These are phyloP conservation scores for Kentomonas sorsogonicus DNA, from an alignment of 208 protist species.

Conservation along the genomic window DNA sequence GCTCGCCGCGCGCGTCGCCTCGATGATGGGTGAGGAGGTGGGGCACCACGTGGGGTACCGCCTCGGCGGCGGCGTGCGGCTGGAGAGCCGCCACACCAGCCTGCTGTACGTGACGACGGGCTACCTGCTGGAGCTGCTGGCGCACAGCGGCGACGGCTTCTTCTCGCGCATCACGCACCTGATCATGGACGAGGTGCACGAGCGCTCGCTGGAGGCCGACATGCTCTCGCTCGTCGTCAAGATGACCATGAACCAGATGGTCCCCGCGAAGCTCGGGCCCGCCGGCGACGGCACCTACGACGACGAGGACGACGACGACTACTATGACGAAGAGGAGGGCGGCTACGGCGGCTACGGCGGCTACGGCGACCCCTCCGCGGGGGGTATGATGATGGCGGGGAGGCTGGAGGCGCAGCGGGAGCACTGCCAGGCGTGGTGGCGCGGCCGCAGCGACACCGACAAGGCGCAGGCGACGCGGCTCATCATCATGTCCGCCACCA, in stretches of 20 bases:
- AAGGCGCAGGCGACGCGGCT: slow-evolving; percentile 13
- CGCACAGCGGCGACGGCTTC: slow-evolving; percentile 21
- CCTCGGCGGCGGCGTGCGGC: slow-evolving; percentile 38
- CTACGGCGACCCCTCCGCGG: neutral
- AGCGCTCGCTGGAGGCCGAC: slow-evolving; percentile 30
- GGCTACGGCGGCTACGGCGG: neutral
- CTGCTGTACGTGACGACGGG: slow-evolving; percentile 31
- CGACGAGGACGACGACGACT: too few relatives aligned
- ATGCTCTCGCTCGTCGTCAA: slow-evolving; percentile 36
- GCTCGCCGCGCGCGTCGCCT: slow-evolving; percentile 23
- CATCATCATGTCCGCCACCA: slow-evolving; percentile 33
- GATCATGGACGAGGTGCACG: slow-evolving; percentile 50
- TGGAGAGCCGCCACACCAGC: slow-evolving; percentile 11
- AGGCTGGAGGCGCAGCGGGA: neutral
- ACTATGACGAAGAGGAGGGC: neutral
- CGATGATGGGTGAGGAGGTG: slow-evolving; percentile 17
- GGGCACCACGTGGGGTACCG: slow-evolving; percentile 31
- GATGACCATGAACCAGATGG: slow-evolving; percentile 16
- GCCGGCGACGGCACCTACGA: too few relatives aligned
- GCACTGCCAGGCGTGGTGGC: slow-evolving; percentile 11
- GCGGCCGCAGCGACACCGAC: neutral
- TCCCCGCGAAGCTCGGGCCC: too few relatives aligned
- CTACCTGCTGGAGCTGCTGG: slow-evolving; percentile 23
- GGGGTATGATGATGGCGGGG: neutral
- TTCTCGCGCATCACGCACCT: slow-evolving; percentile 22